Conservation (phyloP, 208 protist genomes). For the Entamoeba histolytica region DNA sequence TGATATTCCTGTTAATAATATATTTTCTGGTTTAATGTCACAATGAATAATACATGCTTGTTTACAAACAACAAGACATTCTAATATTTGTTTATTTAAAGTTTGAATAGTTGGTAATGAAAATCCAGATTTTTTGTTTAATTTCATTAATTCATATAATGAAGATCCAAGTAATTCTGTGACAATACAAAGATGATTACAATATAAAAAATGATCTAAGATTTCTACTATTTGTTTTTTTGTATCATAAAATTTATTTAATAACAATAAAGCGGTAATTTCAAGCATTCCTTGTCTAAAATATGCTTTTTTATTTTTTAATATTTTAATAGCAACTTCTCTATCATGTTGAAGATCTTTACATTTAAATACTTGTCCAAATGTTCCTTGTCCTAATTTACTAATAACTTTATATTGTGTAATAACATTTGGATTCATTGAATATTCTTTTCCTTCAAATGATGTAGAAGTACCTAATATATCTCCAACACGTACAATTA, state of each 20-base stretch:
- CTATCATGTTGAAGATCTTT: slow-evolving; percentile 8
- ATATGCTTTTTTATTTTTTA: slow-evolving; percentile 34
- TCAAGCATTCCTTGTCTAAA: slow-evolving; percentile 25
- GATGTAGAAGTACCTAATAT: not conserved
- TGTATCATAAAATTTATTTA: not conserved
- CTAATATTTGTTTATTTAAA: slow-evolving; percentile 28
- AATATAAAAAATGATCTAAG: slow-evolving; percentile 18
- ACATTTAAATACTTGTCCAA: slow-evolving; percentile 59
- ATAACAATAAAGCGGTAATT: slow-evolving; percentile 9
- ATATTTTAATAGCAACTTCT: slow-evolving; percentile 23
- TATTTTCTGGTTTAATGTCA: slow-evolving; percentile 52
- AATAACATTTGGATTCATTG: not conserved
- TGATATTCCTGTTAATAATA: slow-evolving; percentile 33
- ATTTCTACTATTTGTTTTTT: slow-evolving; percentile 6
- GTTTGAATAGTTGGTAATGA: slow-evolving; percentile 26
- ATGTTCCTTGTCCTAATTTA: slow-evolving; percentile 51
- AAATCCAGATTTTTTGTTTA: slow-evolving; percentile 44
- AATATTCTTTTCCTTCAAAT: not conserved
- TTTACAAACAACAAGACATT: not conserved
- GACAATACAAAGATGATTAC: slow-evolving; percentile 37
- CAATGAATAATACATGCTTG: slow-evolving; percentile 32
- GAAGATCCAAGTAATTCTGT: slow-evolving; percentile 60
- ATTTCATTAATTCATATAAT: slow-evolving; percentile 59
- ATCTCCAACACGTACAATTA: not conserved
- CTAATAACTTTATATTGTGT: not conserved